A percentile compares a stretch with the other conserved stretches of the same genome.
Evolutionary conservation across 345 rosid genomes (phyloP).

Genomic region (Eucalyptus albens): DNA sequence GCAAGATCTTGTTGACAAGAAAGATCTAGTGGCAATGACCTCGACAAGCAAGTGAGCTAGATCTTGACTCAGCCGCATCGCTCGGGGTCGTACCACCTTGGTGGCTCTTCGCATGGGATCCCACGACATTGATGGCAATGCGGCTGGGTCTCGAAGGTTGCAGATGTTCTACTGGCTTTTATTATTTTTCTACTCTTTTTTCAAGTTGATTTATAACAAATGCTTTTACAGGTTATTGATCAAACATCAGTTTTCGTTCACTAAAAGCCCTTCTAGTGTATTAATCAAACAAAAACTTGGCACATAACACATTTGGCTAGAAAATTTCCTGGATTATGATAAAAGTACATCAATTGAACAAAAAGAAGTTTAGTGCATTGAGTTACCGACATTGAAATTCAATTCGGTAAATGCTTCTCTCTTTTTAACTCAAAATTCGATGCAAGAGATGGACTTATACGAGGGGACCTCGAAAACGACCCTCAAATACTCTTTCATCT

Average conservation of each 20-base stretch:
- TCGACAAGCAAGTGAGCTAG: neutral
- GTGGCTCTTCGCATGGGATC: neutral
- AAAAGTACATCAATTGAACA: neutral
- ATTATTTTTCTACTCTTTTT: neutral
- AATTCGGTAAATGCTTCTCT: neutral
- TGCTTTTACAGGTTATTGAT: neutral
- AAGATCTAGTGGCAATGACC: neutral
- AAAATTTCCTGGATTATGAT: neutral
- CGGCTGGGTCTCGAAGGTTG: neutral
- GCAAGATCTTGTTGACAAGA: neutral
- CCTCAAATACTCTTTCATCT: neutral
- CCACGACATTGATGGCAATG: neutral
- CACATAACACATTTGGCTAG: neutral
- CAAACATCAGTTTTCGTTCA: neutral
- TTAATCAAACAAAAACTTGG: neutral
- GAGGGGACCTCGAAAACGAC: neutral
- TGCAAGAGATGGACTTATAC: neutral
- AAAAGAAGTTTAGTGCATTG: neutral
- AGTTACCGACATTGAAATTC: neutral
- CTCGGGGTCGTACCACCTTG: neutral
- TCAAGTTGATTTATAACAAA: neutral
- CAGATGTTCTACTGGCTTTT: neutral
- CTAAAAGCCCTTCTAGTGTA: neutral
- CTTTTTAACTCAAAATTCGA: neutral
- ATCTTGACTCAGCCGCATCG: neutral